Base-by-base conservation (phyloP, 2,329 filamentous ascomycete genomes). In the Nemania sp. region DNA sequence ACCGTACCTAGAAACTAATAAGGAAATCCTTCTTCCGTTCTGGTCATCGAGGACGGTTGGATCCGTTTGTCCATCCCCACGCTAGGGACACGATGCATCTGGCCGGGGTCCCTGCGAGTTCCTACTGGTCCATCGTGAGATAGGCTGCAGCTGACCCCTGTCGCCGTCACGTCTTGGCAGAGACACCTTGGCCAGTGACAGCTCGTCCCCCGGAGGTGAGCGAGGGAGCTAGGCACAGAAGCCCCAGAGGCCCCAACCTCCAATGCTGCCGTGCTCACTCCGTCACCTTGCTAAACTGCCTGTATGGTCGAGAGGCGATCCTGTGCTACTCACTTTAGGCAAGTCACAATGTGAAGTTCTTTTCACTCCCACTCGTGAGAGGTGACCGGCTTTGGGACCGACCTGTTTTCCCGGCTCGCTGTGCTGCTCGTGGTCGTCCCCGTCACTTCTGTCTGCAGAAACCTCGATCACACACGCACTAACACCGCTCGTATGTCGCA, bases 141-240 rank as follows among this genome's bases (percentile, higher is more conserved):
- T 60, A 43, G 43, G 17, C 43, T 63, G 63, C 63, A 65, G 54
- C 48, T 29, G 2, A 45, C 37, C 62, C 63, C 57, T 50, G 60
- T 45, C 45, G 17, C 51, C 54, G 45, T 63, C 63, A 65, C 63
- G 15, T 57, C 59, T 54, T 65, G 55, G 60, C 43, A 54, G 46
- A 18, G 40, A 18, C 32, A 20, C 48, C 47, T 46, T 53, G 47
- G 39, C 62, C 62, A 62, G 56, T 62, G 43, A 57, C 56, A 18
- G 52, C 25, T 43, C 59, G 62, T 50, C 42, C 42, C 57, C 13
- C n/a, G 21, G n/a, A 56, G 63, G 60, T 62, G 55, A 57, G 54
- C 49, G 37, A 18, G 25, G 49, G 25, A 54, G 55, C n/a, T 56
- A 48, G 46, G 35, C 18, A 43, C 42, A 25, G 21, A 34, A 21